phyloP scores from a whole-genome alignment of 345 rosid genomes.

The Nephelium lappaceum region DNA sequence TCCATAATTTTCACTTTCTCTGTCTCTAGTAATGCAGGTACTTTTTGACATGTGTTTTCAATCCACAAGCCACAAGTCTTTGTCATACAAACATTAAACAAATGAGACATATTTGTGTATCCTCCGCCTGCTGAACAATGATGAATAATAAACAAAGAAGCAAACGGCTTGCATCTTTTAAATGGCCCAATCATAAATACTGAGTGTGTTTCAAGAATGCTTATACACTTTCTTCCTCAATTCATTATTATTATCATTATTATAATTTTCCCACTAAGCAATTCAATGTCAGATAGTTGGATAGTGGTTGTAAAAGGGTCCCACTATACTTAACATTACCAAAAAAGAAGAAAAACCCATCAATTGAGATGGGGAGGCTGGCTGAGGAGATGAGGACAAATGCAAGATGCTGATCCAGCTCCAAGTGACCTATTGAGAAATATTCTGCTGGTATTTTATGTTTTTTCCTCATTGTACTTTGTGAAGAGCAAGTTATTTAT shows the following conservation, averaged over 20 bases:
- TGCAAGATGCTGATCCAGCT: background rate
- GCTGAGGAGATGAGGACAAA: background rate
- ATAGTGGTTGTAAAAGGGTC: constrained; percentile 12
- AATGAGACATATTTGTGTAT: background rate
- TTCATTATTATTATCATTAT: background rate
- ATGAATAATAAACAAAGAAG: constrained; percentile 16
- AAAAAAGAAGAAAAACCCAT: background rate
- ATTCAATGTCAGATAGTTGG: background rate
- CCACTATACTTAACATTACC: background rate
- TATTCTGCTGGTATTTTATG: background rate
- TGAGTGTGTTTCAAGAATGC: constrained; percentile 20
- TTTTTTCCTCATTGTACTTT: background rate
- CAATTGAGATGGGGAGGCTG: background rate
- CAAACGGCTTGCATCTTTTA: constrained; percentile 8
- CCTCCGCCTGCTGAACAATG: constrained; percentile 17
- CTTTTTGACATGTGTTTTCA: background rate
- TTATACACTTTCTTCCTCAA: background rate
- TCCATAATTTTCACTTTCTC: background rate
- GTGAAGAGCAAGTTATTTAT: background rate
- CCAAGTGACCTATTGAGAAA: background rate
- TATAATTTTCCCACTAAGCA: constrained; percentile 8
- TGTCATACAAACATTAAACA: constrained; percentile 2
- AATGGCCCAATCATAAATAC: constrained; percentile 5
- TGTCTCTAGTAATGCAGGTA: background rate
- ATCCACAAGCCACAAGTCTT: background rate